Evolutionary conservation across 2,329 filamentous ascomycete genomes (phyloP), one percentile per base, ranked within the genome.

Genomic region (Aspergillus niger): DNA sequence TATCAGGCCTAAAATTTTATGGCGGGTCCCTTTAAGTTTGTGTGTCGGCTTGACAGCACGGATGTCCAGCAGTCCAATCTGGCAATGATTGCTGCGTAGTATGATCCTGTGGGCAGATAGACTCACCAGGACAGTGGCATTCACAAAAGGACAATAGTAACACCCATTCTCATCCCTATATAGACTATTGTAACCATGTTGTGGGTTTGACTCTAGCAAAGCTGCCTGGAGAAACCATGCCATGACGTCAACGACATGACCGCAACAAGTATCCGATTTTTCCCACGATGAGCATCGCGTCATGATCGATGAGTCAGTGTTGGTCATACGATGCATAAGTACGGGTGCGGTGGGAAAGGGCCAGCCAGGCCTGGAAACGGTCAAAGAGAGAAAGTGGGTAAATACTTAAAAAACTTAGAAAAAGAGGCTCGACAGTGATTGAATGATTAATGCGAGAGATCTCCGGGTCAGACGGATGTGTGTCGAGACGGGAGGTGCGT

Each of bases 31-130:
- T 5, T 15, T 36, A 13, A 5, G 26, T 28, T 30, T 26, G 47
- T 30, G 41, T 11, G 47, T 43, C 53, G 43, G 41, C 38, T 17
- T 55, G 41, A 32, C 53, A 47, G 53, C 53, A 55, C 39, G 53
- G 53, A 55, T 55, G 53, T 55, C 53, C 53, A 55, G 44, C 38
- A 55, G 39, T 55, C 53, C 53, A 55, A 55, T 39, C 36, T 17
- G 53, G 53, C 8, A 55, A 55, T 30, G 53, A 47, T 55, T 55
- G 53, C 53, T 55, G 53, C 52, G 39, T n/a, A 55, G 17, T 28
- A 3, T 15, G 20, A 28, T 24, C 15, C 7, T 36, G 13, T 20
- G 22, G 43, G 53, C 15, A 41, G 53, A 41, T 39, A 32, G 39
- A n/a, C 24, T 10, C 24, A 17, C 28, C 15, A 53, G 17, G 38